Conservation (phyloP, 2,329 filamentous ascomycete species). For the Pseudogymnoascus sp. region DNA sequence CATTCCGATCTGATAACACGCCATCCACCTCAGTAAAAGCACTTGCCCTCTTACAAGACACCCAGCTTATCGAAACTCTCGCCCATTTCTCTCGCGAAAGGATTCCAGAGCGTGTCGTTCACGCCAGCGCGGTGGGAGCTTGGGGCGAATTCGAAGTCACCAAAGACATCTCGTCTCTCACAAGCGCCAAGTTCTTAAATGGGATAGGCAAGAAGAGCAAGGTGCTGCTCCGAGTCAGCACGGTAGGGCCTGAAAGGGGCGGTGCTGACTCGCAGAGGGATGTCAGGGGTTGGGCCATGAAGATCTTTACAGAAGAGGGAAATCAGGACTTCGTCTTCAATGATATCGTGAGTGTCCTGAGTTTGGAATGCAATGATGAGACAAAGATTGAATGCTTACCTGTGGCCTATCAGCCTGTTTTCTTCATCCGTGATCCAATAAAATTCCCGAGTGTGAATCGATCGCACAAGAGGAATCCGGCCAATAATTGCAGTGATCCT, state of each 20-base stretch:
- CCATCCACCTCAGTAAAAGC: conserved; percentile 19
- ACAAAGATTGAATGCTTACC: too few species aligned
- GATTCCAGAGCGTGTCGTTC: conserved; percentile 46
- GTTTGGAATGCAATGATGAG: too few species aligned
- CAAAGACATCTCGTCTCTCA: conserved; percentile 47
- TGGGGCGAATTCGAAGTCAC: conserved; percentile 54
- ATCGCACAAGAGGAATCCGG: conserved; percentile 35
- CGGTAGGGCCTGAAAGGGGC: conserved; percentile 37
- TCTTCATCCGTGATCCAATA: conserved; percentile 38
- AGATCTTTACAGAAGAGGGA: conserved; percentile 43
- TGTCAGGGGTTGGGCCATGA: conserved; percentile 40
- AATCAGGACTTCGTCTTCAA: conserved; percentile 43
- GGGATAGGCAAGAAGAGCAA: conserved; percentile 44
- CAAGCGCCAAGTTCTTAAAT: conserved; percentile 44
- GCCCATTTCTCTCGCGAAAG: conserved; percentile 50
- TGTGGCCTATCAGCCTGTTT: conserved; percentile 34
- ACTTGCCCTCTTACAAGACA: conserved; percentile 40
- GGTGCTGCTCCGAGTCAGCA: conserved; percentile 38
- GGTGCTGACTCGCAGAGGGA: conserved; percentile 40
- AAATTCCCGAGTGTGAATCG: conserved; percentile 38
- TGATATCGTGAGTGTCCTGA: conserved; percentile 22
- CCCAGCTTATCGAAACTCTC: conserved; percentile 45
- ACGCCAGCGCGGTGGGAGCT: conserved; percentile 42
- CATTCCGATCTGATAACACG: neutral
- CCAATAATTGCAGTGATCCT: conserved; percentile 31